A percentile compares a stretch with the other conserved stretches of the same genome.
Conservation (phyloP, 768 basidiomycete species). For the Tylopilus intermedius region DNA sequence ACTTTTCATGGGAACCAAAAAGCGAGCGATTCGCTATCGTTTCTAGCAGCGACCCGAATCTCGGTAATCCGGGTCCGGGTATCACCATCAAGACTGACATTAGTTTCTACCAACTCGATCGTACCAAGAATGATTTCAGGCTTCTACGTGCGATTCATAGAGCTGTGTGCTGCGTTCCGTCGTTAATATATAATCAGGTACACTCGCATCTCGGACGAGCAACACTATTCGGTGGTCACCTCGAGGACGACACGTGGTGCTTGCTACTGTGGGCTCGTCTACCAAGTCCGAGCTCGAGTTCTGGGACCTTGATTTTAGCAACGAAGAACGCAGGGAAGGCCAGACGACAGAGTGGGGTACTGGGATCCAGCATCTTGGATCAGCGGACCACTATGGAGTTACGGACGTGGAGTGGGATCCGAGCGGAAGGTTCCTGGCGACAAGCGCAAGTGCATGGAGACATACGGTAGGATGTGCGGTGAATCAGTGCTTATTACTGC, state of each 20-base stretch:
- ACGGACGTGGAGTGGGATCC: slow-evolving; percentile 99
- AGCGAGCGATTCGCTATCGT: slow-evolving; percentile 95
- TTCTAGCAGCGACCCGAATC: slow-evolving; percentile 88
- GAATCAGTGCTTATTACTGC: slow-evolving; percentile 2
- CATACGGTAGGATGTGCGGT: slow-evolving; percentile 61
- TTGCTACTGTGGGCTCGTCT: slow-evolving; percentile 93
- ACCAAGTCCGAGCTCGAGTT: slow-evolving; percentile 97
- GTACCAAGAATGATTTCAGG: slow-evolving; percentile 89
- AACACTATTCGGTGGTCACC: slow-evolving; percentile 98
- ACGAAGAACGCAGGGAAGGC: slow-evolving; percentile 46
- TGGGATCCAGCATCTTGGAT: slow-evolving; percentile 79
- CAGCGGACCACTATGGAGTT: slow-evolving; percentile 92
- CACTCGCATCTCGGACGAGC: slow-evolving; percentile 75
- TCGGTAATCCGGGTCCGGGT: slow-evolving; percentile 84
- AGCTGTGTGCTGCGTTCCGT: not conserved
- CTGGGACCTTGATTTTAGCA: slow-evolving; percentile 94
- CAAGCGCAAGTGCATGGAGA: slow-evolving; percentile 92
- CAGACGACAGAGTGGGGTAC: slow-evolving; percentile 71
- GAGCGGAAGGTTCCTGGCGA: slow-evolving; percentile 86
- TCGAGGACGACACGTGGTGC: slow-evolving; percentile 89
- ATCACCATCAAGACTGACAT: slow-evolving; percentile 95
- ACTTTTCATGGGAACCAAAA: slow-evolving; percentile 99
- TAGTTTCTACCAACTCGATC: slow-evolving; percentile 93
- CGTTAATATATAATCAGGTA: slow-evolving; percentile 42
- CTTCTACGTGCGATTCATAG: slow-evolving; percentile 59